Conservation (phyloP, 768 basidiomycete genomes). For the Daedaleopsis nitida region DNA sequence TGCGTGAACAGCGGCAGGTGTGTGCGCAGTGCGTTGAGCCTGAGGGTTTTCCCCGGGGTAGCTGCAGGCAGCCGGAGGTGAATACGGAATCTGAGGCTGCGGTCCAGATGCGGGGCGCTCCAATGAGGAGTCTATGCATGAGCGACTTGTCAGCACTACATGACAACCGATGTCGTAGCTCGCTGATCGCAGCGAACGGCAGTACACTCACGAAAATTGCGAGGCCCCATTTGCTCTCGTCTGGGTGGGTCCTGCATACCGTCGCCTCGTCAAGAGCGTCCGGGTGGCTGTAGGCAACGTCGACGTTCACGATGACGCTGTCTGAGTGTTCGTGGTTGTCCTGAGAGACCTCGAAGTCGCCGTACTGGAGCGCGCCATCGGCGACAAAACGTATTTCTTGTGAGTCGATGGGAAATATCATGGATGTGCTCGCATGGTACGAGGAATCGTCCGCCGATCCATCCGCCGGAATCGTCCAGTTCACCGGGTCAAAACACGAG, state of each 20-base stretch:
- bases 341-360: slow-evolving; percentile 17
- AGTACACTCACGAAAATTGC: slow-evolving; percentile 31
- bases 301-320: slow-evolving; percentile 23
- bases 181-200: too few relatives aligned
- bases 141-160: not conserved
- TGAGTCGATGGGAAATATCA: slow-evolving; percentile 13
- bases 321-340: not conserved
- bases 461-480: slow-evolving; percentile 9
- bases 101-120: slow-evolving; percentile 38
- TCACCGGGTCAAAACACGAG: slow-evolving; percentile 1
- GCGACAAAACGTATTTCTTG: slow-evolving; percentile 12
- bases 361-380: slow-evolving; percentile 8
- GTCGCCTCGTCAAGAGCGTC: slow-evolving; percentile 12
- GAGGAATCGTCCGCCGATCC: not conserved
- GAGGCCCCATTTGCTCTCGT: slow-evolving; percentile 24
- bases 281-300: slow-evolving; percentile 15
- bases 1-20: slow-evolving; percentile 34
- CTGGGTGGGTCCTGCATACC: slow-evolving; percentile 25
- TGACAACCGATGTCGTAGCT: too few relatives aligned
- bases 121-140: slow-evolving; percentile 16
- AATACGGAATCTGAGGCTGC: slow-evolving; percentile 32
- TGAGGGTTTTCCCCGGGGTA: slow-evolving; percentile 11
- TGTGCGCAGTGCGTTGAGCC: slow-evolving; percentile 32
- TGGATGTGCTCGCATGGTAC: slow-evolving; percentile 7
- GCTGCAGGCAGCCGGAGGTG: slow-evolving; percentile 40